A percentile compares a stretch with the other conserved stretches of the same genome.
Evolutionary conservation across 2,329 filamentous ascomycete species (phyloP).

Genomic region (Stemphylium lycopersici): DNA sequence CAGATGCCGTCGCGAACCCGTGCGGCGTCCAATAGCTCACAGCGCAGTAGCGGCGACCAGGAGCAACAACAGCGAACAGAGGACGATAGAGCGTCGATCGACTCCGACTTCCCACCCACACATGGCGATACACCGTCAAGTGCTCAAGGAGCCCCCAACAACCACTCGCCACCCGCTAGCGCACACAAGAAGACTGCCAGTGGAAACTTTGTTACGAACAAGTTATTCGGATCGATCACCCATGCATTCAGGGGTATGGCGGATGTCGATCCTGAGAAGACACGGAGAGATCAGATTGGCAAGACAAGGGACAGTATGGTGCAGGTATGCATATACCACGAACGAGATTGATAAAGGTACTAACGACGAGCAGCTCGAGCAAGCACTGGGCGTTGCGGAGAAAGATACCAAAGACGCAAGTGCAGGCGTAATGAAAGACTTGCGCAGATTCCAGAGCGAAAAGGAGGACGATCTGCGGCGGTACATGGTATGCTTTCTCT

Average conservation of each 20-base stretch:
- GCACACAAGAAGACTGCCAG: slow-evolving; percentile 80
- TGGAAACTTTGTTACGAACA: slow-evolving; percentile 83
- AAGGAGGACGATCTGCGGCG: slow-evolving; percentile 93
- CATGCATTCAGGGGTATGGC: slow-evolving; percentile 96
- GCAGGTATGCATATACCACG: slow-evolving; percentile 3
- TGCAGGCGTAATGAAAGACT: slow-evolving; percentile 81
- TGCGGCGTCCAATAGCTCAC: slow-evolving; percentile 65
- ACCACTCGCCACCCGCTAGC: slow-evolving; percentile 32
- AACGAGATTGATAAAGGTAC: neutral
- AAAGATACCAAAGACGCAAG: slow-evolving; percentile 95
- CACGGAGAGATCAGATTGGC: slow-evolving; percentile 88
- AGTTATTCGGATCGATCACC: slow-evolving; percentile 92
- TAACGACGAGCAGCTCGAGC: slow-evolving; percentile 68
- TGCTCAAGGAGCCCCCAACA: slow-evolving; percentile 69
- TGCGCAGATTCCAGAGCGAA: slow-evolving; percentile 90
- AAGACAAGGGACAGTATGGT: slow-evolving; percentile 89
- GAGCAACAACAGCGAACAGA: slow-evolving; percentile 53
- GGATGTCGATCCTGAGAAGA: slow-evolving; percentile 93
- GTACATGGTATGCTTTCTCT: slow-evolving; percentile 81
- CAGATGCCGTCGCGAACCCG: slow-evolving; percentile 68
- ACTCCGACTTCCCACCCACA: slow-evolving; percentile 93
- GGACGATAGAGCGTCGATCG: slow-evolving; percentile 87
- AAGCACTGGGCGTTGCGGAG: slow-evolving; percentile 85
- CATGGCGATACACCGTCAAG: slow-evolving; percentile 75
- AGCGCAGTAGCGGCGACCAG: slow-evolving; percentile 48